phyloP scores from a whole-genome alignment of 1,139 yeast genomes.

The Kurtzmaniella quercitrusa region DNA sequence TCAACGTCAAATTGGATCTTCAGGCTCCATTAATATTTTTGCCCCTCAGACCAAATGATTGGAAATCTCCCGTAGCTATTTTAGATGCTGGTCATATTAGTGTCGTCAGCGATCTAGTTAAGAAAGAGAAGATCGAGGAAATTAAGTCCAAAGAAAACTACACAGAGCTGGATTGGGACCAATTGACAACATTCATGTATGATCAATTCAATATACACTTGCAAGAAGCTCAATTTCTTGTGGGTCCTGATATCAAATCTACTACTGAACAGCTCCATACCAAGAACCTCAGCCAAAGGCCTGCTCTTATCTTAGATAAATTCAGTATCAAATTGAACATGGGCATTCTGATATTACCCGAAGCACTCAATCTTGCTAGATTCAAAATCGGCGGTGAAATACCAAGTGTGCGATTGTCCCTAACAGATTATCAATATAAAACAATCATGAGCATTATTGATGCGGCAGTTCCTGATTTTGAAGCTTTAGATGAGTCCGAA shows the following conservation, averaged over 20 bases:
- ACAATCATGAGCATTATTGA: constrained; percentile 76
- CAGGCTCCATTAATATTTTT: constrained; percentile 92
- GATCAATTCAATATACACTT: constrained; percentile 76
- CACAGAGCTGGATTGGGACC: constrained; percentile 65
- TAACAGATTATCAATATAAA: constrained; percentile 89
- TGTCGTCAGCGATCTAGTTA: constrained; percentile 76
- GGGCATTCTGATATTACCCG: constrained; percentile 82
- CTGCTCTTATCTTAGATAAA: constrained; percentile 67
- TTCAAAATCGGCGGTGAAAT: constrained; percentile 74
- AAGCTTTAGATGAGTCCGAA: constrained; percentile 25
- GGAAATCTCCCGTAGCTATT: constrained; percentile 85
- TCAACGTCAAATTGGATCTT: constrained; percentile 77
- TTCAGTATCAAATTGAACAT: constrained; percentile 68
- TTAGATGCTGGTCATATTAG: constrained; percentile 96
- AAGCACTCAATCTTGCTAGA: constrained; percentile 68
- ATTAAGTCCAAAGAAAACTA: constrained; percentile 68
- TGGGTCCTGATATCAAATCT: constrained; percentile 77
- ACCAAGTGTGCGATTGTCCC: constrained; percentile 65
- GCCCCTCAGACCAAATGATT: constrained; percentile 75
- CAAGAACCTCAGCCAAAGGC: constrained; percentile 29
- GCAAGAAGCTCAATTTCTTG: constrained; percentile 82
- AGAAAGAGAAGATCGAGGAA: constrained; percentile 62
- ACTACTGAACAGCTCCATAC: constrained; percentile 68
- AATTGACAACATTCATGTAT: constrained; percentile 76
- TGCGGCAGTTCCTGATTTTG: constrained; percentile 62